Conservation (phyloP, 2,329 filamentous ascomycete species). For the Trichoderma semiorbis region DNA sequence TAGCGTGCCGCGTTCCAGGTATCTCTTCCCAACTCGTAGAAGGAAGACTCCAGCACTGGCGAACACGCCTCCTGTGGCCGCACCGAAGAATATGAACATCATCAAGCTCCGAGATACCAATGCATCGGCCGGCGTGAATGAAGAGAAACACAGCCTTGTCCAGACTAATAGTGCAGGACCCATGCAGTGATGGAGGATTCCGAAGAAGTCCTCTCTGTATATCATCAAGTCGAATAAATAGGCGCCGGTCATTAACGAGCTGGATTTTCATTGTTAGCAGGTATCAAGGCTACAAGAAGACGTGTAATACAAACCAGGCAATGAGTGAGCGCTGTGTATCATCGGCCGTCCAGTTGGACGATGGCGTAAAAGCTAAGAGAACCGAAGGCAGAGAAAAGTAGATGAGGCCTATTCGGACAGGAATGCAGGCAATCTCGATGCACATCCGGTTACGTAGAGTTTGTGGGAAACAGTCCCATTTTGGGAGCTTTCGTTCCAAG, state of each 20-base stretch:
- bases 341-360: neutral
- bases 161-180: neutral
- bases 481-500: neutral
- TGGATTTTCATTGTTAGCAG: neutral
- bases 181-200: constrained; percentile 2
- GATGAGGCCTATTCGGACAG: neutral
- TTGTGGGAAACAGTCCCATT: neutral
- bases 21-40: constrained; percentile 1
- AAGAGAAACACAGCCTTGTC: neutral
- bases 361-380: neutral
- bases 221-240: constrained; percentile 2
- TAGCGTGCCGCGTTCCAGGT: neutral
- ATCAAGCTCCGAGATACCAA: neutral
- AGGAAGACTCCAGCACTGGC: constrained; percentile 1
- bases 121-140: neutral
- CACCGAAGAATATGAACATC: constrained; percentile 10
- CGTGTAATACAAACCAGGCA: neutral
- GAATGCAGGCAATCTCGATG: neutral
- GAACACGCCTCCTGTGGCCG: neutral
- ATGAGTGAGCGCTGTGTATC: neutral
- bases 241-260: constrained; percentile 3
- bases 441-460: constrained; percentile 1
- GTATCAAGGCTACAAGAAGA: neutral
- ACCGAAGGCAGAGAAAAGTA: neutral
- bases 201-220: neutral